A percentile compares a stretch with the other conserved stretches of the same genome.
phyloP scores from a whole-genome alignment of 1,284 basidiomycete genomes.

The Phlebopus sp. region DNA sequence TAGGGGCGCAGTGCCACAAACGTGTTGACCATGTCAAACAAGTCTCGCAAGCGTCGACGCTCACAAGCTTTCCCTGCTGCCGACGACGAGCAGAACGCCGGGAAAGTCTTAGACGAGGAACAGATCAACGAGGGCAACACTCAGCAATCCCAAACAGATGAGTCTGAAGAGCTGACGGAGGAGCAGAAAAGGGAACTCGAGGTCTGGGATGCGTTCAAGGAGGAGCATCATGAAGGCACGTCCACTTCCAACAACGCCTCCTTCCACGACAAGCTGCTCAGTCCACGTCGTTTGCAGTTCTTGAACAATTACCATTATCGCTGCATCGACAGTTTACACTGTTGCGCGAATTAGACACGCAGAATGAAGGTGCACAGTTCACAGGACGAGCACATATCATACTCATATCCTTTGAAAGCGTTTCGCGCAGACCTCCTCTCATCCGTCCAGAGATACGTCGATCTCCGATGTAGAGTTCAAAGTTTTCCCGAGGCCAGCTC shows the following conservation, averaged over 20 bases:
- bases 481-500: neutral
- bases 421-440: conserved; percentile 39
- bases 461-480: conserved; percentile 29
- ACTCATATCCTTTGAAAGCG: conserved; percentile 29
- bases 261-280: neutral
- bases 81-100: conserved; percentile 20
- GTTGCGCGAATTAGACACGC: conserved; percentile 80
- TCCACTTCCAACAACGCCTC: neutral
- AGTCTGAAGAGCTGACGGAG: conserved; percentile 16
- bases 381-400: conserved; percentile 6
- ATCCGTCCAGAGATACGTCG: conserved; percentile 44
- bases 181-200: conserved; percentile 52
- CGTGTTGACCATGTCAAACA: conserved; percentile 3
- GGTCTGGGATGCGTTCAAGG: conserved; percentile 74
- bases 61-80: conserved; percentile 40
- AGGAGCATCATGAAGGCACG: conserved; percentile 76
- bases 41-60: conserved; percentile 47
- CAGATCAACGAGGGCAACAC: conserved; percentile 11
- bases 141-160: conserved; percentile 3
- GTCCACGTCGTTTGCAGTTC: conserved; percentile 43
- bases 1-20: neutral
- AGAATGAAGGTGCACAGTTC: conserved; percentile 51
- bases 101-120: conserved; percentile 8
- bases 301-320: conserved; percentile 85
- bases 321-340: conserved; percentile 78